phyloP scores from a whole-genome alignment of 768 basidiomycete species.

The Rhizopogon rudus region DNA sequence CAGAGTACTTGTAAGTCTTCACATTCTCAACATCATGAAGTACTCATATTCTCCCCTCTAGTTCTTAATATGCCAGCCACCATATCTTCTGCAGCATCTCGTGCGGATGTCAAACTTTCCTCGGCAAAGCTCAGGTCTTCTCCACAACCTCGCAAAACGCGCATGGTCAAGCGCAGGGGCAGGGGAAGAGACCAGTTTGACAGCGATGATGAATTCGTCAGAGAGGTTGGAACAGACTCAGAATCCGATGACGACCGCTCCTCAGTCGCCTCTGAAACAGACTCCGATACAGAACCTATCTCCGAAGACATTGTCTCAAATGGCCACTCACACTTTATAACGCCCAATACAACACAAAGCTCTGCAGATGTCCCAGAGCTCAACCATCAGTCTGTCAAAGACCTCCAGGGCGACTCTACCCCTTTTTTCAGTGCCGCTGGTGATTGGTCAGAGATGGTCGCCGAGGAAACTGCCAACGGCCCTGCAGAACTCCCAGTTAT shows the following conservation, averaged over 20 bases:
- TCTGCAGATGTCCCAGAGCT: conserved; percentile 36
- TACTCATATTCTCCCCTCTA: conserved; percentile 3
- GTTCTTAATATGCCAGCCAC: conserved; percentile 42
- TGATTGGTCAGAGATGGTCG: conserved; percentile 85
- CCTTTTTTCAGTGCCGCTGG: conserved; percentile 52
- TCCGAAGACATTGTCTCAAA: conserved; percentile 57
- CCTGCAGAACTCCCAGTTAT: conserved; percentile 71
- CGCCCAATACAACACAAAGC: conserved; percentile 66
- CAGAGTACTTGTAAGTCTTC: conserved; percentile 30
- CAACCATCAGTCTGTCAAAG: conserved; percentile 19
- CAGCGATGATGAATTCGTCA: conserved; percentile 76
- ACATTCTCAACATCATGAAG: conserved; percentile 8
- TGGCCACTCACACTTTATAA: conserved; percentile 49
- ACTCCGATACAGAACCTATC: conserved; percentile 67
- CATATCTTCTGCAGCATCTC: conserved; percentile 29
- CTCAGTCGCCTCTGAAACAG: conserved; percentile 53
- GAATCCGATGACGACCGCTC: conserved; percentile 59
- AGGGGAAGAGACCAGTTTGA: conserved; percentile 53
- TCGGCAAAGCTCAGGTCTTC: conserved; percentile 28
- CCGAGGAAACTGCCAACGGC: conserved; percentile 61
- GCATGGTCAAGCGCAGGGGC: conserved; percentile 56
- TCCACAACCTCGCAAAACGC: conserved; percentile 29
- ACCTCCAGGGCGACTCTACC: conserved; percentile 27
- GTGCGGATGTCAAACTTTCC: conserved; percentile 24
- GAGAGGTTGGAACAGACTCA: conserved; percentile 68